Evolutionary conservation across 75 land plant species (phyloP).

Genomic region (Sequoia sempervirens): DNA sequence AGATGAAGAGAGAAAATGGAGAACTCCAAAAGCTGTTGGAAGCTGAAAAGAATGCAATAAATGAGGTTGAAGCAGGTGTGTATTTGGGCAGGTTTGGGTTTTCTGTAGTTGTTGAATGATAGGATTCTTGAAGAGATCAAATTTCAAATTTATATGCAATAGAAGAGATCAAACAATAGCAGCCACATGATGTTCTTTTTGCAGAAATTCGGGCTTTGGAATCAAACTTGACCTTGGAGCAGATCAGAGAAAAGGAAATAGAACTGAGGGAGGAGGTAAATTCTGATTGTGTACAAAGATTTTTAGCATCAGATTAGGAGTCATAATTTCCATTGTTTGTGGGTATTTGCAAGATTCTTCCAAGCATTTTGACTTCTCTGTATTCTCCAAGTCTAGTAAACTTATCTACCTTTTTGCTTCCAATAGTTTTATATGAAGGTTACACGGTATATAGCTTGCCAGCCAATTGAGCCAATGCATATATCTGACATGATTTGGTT

Average conservation of each 20-base stretch:
- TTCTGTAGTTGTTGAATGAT: neutral
- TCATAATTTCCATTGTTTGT: neutral
- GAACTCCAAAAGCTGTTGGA: conserved; percentile 52
- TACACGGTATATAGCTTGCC: neutral
- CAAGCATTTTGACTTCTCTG: neutral
- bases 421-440: neutral
- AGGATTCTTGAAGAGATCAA: neutral
- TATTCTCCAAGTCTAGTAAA: neutral
- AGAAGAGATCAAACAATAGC: neutral
- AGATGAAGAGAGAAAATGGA: conserved; percentile 76
- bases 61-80: conserved; percentile 81
- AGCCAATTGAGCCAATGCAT: too few species aligned
- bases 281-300: neutral
- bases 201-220: conserved; percentile 72
- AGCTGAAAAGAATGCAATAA: conserved; percentile 43
- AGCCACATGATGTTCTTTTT: neutral
- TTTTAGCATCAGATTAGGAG: neutral
- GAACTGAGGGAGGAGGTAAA: conserved; percentile 49
- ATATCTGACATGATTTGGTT: neutral
- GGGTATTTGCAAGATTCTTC: conserved; percentile 2
- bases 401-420: neutral
- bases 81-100: neutral
- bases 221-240: conserved; percentile 69
- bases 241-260: conserved; percentile 56
- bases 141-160: neutral